Evolutionary conservation across 441 rosid genomes (phyloP).

Genomic region (Populus hybrid): DNA sequence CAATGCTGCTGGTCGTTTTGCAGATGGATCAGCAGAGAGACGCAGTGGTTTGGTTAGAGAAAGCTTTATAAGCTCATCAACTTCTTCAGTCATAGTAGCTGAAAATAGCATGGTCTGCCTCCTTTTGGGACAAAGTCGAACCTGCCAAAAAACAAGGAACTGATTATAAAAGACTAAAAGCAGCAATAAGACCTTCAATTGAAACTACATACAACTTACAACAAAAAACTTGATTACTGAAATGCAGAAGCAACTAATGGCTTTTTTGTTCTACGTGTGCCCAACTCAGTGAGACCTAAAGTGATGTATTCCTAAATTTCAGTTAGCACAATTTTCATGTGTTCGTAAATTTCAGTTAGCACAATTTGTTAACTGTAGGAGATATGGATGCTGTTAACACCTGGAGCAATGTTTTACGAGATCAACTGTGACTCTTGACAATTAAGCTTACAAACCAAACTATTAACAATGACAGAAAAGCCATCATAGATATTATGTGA

Average conservation of each 20-base stretch:
- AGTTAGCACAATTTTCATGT: background rate
- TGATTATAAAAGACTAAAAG: slow-evolving; percentile 7
- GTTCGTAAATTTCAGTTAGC: background rate
- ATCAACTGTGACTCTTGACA: background rate
- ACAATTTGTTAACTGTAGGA: background rate
- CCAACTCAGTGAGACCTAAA: background rate
- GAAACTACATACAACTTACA: background rate
- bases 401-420: background rate
- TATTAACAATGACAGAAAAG: background rate
- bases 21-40: slow-evolving; percentile 88
- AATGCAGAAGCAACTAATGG: background rate
- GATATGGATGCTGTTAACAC: background rate
- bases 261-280: background rate
- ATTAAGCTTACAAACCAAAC: background rate
- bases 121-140: slow-evolving; percentile 85
- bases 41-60: slow-evolving; percentile 86
- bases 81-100: slow-evolving; percentile 97
- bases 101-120: slow-evolving; percentile 98
- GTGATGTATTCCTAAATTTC: too few species aligned
- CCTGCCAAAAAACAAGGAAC: slow-evolving; percentile 41
- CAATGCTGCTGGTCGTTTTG: slow-evolving; percentile 81
- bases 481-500: background rate
- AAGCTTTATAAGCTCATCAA: slow-evolving; percentile 84
- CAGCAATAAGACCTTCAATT: slow-evolving; percentile 2
- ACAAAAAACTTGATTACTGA: background rate